Base-by-base conservation (phyloP, 495 filamentous ascomycete species). In the Aspergillus bridgeri region DNA sequence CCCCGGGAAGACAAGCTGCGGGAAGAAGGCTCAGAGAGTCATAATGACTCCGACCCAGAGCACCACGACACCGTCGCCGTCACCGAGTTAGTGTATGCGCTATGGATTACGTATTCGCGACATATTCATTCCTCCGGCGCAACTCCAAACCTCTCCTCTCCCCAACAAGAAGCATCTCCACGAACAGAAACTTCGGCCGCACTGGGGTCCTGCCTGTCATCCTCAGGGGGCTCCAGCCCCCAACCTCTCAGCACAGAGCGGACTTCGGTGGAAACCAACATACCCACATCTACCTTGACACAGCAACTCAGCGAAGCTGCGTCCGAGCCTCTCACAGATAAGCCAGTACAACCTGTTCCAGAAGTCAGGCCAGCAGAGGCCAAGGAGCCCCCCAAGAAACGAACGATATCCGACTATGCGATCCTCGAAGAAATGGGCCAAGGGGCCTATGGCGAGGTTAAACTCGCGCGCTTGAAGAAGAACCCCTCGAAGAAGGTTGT, bases 371-470 rank as follows among this genome's bases (percentile, higher is more conserved):
- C 70, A 13, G 56, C 58, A 22, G 56, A 68, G 27, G 55, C 68
- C 33, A 75, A 75, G 21, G 71, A 79, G 42, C 48, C 49, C 15
- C 64, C 67, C 0, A 60, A 76, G 67, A 96, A 92, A 69, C 92
- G 93, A 69, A 85, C 83, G 0, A 98, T 99, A 53, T 76, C 86
- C 47, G 92, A 97, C 71, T 99, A 96, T 71, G 81, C 85, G 27
- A 91, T 98, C 60, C 80, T 99, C 5, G 94, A 99, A 72, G 94
- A 99, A 54, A 97, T 99, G 93, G 94, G 94, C 6, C 91, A 97
- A 72, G 94, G 94, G 47, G 95, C 94, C 2, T 99, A 98, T 66
- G 94, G 94, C 5, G 92, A 98, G 72, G 94, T 99, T 51, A 99
- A 99, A 70, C 78, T 98, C 42, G 92, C 89, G n/a, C 84, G 92